Percentiles rank a stretch among this genome's conserved stretches.
phyloP scores from a whole-genome alignment of 495 filamentous ascomycete species.

The Trypethelium eluteriae region DNA sequence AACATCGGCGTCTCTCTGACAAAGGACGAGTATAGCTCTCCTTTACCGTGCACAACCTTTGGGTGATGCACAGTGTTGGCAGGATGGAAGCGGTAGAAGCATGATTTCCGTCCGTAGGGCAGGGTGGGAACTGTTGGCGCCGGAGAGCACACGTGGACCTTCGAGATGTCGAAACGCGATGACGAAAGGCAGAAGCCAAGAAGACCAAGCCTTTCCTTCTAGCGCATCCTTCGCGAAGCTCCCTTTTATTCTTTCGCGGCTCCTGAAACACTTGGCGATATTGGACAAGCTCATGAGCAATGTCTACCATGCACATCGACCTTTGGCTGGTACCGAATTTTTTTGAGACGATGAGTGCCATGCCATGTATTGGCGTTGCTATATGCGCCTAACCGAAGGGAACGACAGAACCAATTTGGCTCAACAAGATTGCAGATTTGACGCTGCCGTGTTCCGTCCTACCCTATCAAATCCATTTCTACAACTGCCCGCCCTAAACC shows the following conservation, averaged over 20 bases:
- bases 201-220: neutral
- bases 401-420: neutral
- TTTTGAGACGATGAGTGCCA: neutral
- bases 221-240: neutral
- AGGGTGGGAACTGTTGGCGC: conserved; percentile 8
- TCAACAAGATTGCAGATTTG: neutral
- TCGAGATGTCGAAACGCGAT: conserved; percentile 10
- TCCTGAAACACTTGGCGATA: conserved; percentile 2
- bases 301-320: neutral
- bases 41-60: neutral
- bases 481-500: neutral
- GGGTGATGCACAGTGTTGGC: too few relatives aligned
- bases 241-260: neutral
- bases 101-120: neutral
- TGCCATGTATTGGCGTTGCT: neutral
- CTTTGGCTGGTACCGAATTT: neutral
- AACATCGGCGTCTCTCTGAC: neutral
- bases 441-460: neutral
- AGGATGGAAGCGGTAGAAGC: too few relatives aligned
- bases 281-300: neutral
- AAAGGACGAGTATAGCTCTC: neutral
- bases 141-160: conserved; percentile 11
- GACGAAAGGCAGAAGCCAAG: neutral
- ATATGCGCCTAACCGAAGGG: neutral
- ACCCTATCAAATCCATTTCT: neutral